phyloP scores from a whole-genome alignment of 2,329 filamentous ascomycete species.

The Mycosphaerella arachidis region DNA sequence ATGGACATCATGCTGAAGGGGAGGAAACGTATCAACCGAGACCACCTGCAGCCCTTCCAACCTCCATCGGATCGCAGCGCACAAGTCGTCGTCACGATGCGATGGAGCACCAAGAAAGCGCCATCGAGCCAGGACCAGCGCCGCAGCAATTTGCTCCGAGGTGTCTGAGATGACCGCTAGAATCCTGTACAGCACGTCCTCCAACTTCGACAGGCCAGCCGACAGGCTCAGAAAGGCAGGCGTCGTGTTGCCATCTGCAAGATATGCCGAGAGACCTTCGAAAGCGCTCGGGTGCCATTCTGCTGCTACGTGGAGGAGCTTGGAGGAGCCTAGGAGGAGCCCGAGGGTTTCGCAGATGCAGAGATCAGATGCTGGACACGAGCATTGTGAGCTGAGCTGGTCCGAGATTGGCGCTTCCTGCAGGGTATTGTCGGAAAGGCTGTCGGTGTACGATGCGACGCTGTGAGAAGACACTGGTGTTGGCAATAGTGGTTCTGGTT shows the following conservation, averaged over 20 bases:
- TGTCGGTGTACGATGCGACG: not conserved
- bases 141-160: not conserved
- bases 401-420: not conserved
- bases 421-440: not conserved
- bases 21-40: not conserved
- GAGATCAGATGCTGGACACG: slow-evolving; percentile 1
- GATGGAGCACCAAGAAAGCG: not conserved
- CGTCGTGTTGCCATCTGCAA: not conserved
- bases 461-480: not conserved
- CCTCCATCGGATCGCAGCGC: not conserved
- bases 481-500: not conserved
- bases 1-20: slow-evolving; percentile 1
- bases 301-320: not conserved
- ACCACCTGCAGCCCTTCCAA: not conserved
- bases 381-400: not conserved
- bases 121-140: not conserved
- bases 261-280: not conserved
- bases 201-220: not conserved
- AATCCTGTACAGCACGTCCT: not conserved
- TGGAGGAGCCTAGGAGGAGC: not conserved
- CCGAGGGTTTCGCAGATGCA: not conserved
- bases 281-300: not conserved
- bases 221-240: not conserved
- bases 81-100: not conserved
- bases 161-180: not conserved